These are phyloP conservation scores for Diutina mesorugosa DNA, from an alignment of 1,139 yeast genomes.

Conservation along the genomic window DNA sequence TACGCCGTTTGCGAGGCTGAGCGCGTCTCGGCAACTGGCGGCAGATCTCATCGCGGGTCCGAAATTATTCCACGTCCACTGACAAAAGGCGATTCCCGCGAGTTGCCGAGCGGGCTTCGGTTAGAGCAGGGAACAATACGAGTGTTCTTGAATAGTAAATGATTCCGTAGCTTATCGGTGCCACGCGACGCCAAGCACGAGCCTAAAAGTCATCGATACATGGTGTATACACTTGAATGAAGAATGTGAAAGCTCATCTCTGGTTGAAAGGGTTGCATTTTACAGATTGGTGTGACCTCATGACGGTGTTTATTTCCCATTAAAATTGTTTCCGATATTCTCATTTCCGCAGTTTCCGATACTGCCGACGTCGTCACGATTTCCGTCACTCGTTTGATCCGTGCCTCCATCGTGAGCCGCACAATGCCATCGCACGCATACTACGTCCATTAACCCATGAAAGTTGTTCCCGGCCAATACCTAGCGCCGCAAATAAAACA, in stretches of 20 bases:
- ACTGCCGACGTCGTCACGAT: neutral
- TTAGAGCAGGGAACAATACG: neutral
- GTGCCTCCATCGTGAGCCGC: neutral
- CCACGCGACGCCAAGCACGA: too few species aligned
- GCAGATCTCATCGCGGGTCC: neutral
- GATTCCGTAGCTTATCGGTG: neutral
- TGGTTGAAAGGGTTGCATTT: too few species aligned
- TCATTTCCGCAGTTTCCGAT: neutral
- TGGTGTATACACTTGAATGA: too few species aligned
- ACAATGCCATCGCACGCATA: neutral
- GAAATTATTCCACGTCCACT: neutral
- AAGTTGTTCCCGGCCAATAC: slow-evolving; percentile 62
- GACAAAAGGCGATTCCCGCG: neutral
- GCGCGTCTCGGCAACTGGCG: neutral
- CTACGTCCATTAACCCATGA: neutral
- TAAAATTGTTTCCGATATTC: too few species aligned
- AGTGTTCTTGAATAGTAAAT: neutral
- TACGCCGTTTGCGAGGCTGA: neutral
- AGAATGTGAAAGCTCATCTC: too few species aligned
- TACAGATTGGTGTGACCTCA: too few species aligned
- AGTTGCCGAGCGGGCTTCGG: neutral
- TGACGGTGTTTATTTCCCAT: too few species aligned
- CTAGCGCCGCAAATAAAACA: slow-evolving; percentile 23
- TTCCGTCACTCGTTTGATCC: neutral
- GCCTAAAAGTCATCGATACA: too few species aligned